Evolutionary conservation across 208 protist species (phyloP), one percentile per base, ranked within the genome.

Genomic region (Herpetomonas samuelpessoai): DNA sequence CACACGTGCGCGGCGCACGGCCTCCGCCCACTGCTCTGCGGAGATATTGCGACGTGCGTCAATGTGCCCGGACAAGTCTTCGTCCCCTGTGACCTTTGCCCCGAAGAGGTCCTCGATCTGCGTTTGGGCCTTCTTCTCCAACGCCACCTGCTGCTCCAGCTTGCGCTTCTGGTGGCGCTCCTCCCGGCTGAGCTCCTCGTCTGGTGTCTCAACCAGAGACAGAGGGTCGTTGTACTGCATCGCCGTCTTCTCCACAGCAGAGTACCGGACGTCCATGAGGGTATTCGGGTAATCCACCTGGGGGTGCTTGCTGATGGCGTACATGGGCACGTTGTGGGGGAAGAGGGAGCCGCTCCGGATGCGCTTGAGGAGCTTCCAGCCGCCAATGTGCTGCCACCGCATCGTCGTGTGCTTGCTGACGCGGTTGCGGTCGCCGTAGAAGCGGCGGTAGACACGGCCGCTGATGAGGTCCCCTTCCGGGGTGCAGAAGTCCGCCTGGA

Each of bases 331-430:
- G 54, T 92, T 67, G 61, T 85, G 53, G 19, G 88, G 88, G 59
- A 95, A 92, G 14, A 95, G 72, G 3, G 79, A 86, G 26, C 88
- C 88, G 41, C 77, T 80, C 26, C 62, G 65, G 19, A 79, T 74
- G 29, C 88, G 73, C 71, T 82, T 81, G 46, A 95, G 66, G 52
- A 92, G 62, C 66, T 87, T 92, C 81, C 85, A 95, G 16, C 88
- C 88, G n/a, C 88, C 88, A 62, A 95, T 86, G 79, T 92, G 76
- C 56, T 95, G 88, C 86, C 88, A 95, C 6, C 83, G 84, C 71
- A 93, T 71, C 44, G 87, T 91, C 45, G 68, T 73, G 79, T 81
- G 81, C n/a, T 62, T 65, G 31, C 59, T 76, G 6, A 81, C 74
- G 45, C 69, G 71, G 68, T 86, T 83, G 64, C 68, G 71, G 62